Evolutionary conservation across 257 asterid genomes (phyloP), one percentile per base, ranked within the genome.

Genomic region (Nicotiana undulata): DNA sequence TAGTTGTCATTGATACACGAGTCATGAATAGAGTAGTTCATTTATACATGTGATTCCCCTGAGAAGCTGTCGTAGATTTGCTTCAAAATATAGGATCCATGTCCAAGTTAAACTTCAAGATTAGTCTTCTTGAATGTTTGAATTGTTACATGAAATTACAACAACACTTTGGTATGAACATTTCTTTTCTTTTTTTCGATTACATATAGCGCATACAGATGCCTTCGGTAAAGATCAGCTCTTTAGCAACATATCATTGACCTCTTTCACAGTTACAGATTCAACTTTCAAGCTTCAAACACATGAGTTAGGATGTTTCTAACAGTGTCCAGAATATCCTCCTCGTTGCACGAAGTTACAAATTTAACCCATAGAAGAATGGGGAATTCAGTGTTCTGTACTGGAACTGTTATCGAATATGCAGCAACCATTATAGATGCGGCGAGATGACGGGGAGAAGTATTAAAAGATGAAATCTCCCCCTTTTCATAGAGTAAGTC

Each of bases 341-440:
- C 88, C 82, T 89, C 90, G 74, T 80, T 85, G 87, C 59, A 70
- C 22, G 59, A 70, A 6, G 77, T 70, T 1, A 70, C 88, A 86
- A 63, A 82, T 92, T 86, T 90, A 91, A 95, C 96, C 98, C 98
- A 93, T 31, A 91, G 92, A 67, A 94, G 91, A 88, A 93, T 79
- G 18, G 98, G 98, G 81, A 94, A 93, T 82, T 94, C 98, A 92
- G 91, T 92, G 85, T 46, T 86, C n/a, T 88, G 95, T 16, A 67
- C 66, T 20, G 98, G 98, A 81, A 93, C 95, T 20, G 96, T 83
- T 80, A 89, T 86, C 76, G 88, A 86, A 85, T 93, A 94, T 6
- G 93, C 89, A 81, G 88, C 94, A 82, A 90, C 93, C 94, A 93
- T 79, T 81, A 93, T 75, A 17, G 97, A 92, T 63, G 97, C 95